Conservation (phyloP, 1,139 yeast genomes). For the Scheffersomyces quercinus region DNA sequence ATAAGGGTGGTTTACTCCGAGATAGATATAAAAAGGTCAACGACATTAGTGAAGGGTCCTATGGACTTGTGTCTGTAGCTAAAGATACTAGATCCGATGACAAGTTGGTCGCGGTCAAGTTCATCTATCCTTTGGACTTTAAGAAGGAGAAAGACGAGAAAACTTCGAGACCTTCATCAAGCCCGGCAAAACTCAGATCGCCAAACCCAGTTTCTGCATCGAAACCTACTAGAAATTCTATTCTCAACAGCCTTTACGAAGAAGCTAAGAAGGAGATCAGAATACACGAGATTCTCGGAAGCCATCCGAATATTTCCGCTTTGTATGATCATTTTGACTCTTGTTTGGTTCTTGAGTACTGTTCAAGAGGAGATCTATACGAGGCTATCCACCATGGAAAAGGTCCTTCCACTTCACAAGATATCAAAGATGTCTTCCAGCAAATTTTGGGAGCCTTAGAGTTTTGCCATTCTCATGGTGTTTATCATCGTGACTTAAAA, state of each 20-base stretch:
- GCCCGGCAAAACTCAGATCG: constrained; percentile 37
- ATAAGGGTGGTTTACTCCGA: constrained; percentile 62
- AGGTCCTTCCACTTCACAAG: constrained; percentile 77
- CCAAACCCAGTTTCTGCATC: constrained; percentile 9
- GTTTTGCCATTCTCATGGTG: constrained; percentile 70
- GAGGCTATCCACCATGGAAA: constrained; percentile 84
- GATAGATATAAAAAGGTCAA: constrained; percentile 68
- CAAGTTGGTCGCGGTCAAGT: constrained; percentile 79
- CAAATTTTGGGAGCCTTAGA: constrained; percentile 80
- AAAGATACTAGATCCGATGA: constrained; percentile 57
- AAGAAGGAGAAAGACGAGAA: constrained; percentile 22
- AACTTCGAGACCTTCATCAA: constrained; percentile 32
- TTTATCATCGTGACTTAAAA: constrained; percentile 85
- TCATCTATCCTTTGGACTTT: constrained; percentile 57
- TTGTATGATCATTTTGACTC: constrained; percentile 78
- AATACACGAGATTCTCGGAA: constrained; percentile 70
- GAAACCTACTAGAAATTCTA: constrained; percentile 19
- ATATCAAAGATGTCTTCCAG: constrained; percentile 70
- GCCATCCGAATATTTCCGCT: constrained; percentile 62
- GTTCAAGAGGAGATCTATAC: constrained; percentile 88
- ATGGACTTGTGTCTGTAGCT: constrained; percentile 88
- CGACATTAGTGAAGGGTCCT: constrained; percentile 89
- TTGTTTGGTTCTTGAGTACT: constrained; percentile 81
- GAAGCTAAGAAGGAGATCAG: constrained; percentile 82
- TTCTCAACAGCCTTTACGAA: constrained; percentile 40